Evolutionary conservation across 306 rosid genomes (phyloP), one percentile per base, ranked within the genome.

Genomic region (Acmispon strigosus): DNA sequence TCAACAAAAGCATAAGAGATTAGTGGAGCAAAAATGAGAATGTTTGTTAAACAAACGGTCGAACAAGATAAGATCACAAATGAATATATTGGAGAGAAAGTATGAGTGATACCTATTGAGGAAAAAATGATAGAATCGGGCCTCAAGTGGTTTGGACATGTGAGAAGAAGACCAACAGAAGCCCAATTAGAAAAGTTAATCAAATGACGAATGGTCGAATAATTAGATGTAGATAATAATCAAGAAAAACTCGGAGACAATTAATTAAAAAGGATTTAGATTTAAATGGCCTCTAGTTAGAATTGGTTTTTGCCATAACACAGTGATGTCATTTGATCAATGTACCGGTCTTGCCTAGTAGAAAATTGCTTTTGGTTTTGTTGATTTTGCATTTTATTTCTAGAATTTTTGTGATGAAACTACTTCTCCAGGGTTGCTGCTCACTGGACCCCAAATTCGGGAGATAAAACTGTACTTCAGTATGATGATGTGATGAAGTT

Each of bases 401-500:
- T 1, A 16, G 48, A 42, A 48, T 55, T 18, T n/a, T 74, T 69
- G 69, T 70, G 52, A 62, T 50, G 69, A 7, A 60, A 11, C 50
- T 75, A 56, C 72, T 57, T 53, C 9, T 41, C 22, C 65, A 94
- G 98, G 98, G 97, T 94, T 74, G 98, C 97, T 78, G 98, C 98
- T 72, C 98, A 90, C 69, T 94, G 98, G 98, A 94, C 98, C 62
- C 98, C 98, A 49, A 94, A 94, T 70, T 19, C 96, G 0, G 98
- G 96, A 66, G 98, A 94, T 77, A 89, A 89, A 82, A 90, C 98
- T 10, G 81, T 94, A 52, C 98, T 94, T 78, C 96, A 87, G 73
- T 87, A 89, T 63, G 97, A 94, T 73, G 98, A 94, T 83, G 97
- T 94, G 29, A 94, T 94, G 98, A 94, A 89, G 80, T 80, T 94